A percentile compares a stretch with the other conserved stretches of the same genome.
Evolutionary conservation across 2,329 filamentous ascomycete genomes (phyloP).

Genomic region (Aurifilum marmelostoma): DNA sequence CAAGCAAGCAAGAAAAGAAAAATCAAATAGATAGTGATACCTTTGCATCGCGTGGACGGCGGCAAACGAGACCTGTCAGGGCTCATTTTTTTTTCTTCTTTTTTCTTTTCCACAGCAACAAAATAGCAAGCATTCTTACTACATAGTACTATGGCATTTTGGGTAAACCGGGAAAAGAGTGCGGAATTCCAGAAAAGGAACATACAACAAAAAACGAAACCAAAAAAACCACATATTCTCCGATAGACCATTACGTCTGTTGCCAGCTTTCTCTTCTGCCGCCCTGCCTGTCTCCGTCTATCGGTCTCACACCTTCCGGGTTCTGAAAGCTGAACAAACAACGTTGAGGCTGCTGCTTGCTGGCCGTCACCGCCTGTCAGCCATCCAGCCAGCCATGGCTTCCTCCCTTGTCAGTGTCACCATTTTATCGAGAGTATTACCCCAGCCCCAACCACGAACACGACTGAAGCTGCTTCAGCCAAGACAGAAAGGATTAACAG

Average conservation of each 20-base stretch:
- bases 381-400: not conserved
- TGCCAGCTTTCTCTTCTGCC: not conserved
- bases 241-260: not conserved
- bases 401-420: not conserved
- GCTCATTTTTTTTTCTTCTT: not conserved
- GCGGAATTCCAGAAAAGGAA: not conserved
- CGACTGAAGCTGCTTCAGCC: not conserved
- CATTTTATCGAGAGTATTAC: not conserved
- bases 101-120: not conserved
- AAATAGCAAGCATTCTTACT: not conserved
- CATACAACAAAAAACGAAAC: no score
- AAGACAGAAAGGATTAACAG: not conserved
- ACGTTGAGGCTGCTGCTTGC: not conserved
- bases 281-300: not conserved
- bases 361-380: not conserved
- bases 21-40: conserved; percentile 14
- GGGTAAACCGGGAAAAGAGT: not conserved
- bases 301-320: no score
- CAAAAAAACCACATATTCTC: no score
- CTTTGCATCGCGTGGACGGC: conserved; percentile 5
- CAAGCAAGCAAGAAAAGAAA: not conserved
- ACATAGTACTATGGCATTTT: not conserved
- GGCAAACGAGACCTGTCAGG: not conserved
- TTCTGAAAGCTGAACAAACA: not conserved
- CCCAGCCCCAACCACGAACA: not conserved